Base-by-base conservation (phyloP, 176 grass and related monocot genomes). In the Dactylis glomerata region DNA sequence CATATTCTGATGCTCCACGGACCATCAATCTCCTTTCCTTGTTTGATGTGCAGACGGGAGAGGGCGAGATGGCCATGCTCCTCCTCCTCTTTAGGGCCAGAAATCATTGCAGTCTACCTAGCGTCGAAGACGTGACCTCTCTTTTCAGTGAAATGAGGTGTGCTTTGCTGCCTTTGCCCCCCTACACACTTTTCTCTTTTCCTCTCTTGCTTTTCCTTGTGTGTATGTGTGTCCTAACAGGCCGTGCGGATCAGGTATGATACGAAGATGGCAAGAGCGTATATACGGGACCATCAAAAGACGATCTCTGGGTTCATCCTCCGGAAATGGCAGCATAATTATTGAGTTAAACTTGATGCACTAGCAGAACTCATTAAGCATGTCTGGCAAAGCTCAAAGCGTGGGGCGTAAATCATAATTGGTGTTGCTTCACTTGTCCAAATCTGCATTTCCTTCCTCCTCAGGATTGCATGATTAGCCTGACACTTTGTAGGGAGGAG, bases 71-170 rank as follows among this genome's bases (percentile, higher is more conserved):
- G 64, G 34, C 38, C 66, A 47, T 56, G 26, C 44, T 19, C 28
- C 47, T 79, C 61, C 67, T 59, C 72, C 80, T 46, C n/a, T 80
- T 87, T 63, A 31, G 70, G 57, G n/a, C 28, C 41, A 80, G 49
- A 67, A 90, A 90, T 87, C 75, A 83, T 90, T 87, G 84, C 26
- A 78, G 57, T 22, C 75, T 79, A 86, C 45, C 75, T 75, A 75
- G 80, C 79, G 75, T 74, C 84, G 79, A 87, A 90, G 89, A 90
- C 52, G 84, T 87, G 84, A 87, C 85, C 68, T 90, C 68, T 84
- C 89, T 90, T 90, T 90, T 59, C 75, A 87, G 75, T 87, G 68
- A 90, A 87, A 87, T 62, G 81, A 87, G 84, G 68, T 84, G 5
- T 87, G 84, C 84, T 87, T 87, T 83, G 79, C 46, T 83, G 45